Base-by-base conservation (phyloP, 106 monocot species). In the Acorus calamus region DNA sequence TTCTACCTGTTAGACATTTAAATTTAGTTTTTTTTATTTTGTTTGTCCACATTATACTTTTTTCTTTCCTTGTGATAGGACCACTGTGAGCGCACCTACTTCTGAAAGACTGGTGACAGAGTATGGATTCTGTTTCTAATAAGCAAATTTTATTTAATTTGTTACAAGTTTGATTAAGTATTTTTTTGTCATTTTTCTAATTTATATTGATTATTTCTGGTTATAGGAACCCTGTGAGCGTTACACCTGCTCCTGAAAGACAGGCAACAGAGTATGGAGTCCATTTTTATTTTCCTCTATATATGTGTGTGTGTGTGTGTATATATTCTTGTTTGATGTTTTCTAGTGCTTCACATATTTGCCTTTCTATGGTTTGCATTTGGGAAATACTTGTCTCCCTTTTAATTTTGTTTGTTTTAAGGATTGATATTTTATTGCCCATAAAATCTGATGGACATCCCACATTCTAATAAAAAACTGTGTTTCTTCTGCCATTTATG, bases 161-260 rank as follows among this genome's bases (percentile, higher is more conserved):
- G 51, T 51, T 51, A 9, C 51, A 6, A 2, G 1, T 59, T 59
- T 3, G 54, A 42, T 11, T 51, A 5, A 4, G 4, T 59, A 68
- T 48, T 28, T 51, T 11, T 28, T 59, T 49, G 12, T 5, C 44
- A n/a, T 59, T 4, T 50, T 42, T 4, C 14, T 43, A 6, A 49
- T 56, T 42, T 12, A 11, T 48, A 8, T 5, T 44, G 7, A 42
- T 10, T 60, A 9, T 41, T 42, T 14, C 42, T 56, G 61, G 13
- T 61, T 60, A 42, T 52, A 74, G 69, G 42, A 59, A 64, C 8
- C 14, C 50, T 63, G 3, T 55, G 4, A 66, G 7, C 43, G n/a
- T 53, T 28, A 11, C 63, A 61, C 11, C 53, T 13, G 41, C 5
- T 4, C 4, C 52, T 11, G 70, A 63, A 67, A 50, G 53, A 46